Conservation (phyloP, 176 grass and related monocot genomes). For the Sorghum bicolor region Sorghum_bicolor_NCBIv3 NC_012870.2:12337501-12338000, state of each 20-base stretch:
- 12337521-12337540: neutral
- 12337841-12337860: neutral
- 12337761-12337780: neutral
- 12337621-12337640: neutral
- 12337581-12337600: neutral
- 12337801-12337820: neutral
- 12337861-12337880: constrained; percentile 32
- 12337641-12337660: no score
- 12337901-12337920: constrained; percentile 66
- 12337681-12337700: neutral
- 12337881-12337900: constrained; percentile 45
- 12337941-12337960: constrained; percentile 83
- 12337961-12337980: constrained; percentile 60
- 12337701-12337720: neutral
- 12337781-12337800: neutral
- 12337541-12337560: neutral
- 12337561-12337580: neutral
- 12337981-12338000: constrained; percentile 60
- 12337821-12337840: neutral
- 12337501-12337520: neutral
- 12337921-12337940: constrained; percentile 76
- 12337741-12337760: neutral
- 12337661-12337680: neutral
- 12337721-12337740: neutral
- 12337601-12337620: neutral